Evolutionary conservation across 2,329 filamentous ascomycete species (phyloP).

Genomic region (Fusarium redolens): DNA sequence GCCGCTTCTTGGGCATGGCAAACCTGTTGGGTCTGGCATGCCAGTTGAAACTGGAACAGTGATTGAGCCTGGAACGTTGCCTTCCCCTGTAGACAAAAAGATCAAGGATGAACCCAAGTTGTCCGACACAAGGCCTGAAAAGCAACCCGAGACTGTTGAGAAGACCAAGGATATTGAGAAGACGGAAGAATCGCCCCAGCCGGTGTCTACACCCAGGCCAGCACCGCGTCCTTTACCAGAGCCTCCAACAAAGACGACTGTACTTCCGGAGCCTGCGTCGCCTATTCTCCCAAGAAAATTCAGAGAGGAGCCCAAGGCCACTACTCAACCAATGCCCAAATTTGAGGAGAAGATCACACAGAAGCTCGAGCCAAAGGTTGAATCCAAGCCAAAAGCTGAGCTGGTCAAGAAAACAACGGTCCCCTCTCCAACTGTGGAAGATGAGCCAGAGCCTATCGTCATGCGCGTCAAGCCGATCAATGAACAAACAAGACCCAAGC

Average conservation of each 20-base stretch:
- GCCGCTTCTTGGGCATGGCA: not conserved
- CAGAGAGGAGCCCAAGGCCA: not conserved
- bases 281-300: not conserved
- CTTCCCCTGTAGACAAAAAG: not conserved
- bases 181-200: not conserved
- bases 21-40: not conserved
- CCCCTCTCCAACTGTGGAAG: constrained; percentile 6
- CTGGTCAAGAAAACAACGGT: not conserved
- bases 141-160: not conserved
- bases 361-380: not conserved
- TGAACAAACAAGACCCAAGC: not conserved
- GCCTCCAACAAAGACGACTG: not conserved
- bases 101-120: not conserved
- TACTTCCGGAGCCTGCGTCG: not conserved
- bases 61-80: not conserved
- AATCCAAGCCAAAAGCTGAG: not conserved
- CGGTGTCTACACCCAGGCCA: not conserved
- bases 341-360: not conserved
- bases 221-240: not conserved
- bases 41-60: not conserved
- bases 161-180: not conserved
- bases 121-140: not conserved
- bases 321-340: not conserved
- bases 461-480: not conserved
- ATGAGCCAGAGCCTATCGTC: not conserved